Evolutionary conservation across 768 basidiomycete species (phyloP).

Genomic region (Phlebiopsis flavidoalba): DNA sequence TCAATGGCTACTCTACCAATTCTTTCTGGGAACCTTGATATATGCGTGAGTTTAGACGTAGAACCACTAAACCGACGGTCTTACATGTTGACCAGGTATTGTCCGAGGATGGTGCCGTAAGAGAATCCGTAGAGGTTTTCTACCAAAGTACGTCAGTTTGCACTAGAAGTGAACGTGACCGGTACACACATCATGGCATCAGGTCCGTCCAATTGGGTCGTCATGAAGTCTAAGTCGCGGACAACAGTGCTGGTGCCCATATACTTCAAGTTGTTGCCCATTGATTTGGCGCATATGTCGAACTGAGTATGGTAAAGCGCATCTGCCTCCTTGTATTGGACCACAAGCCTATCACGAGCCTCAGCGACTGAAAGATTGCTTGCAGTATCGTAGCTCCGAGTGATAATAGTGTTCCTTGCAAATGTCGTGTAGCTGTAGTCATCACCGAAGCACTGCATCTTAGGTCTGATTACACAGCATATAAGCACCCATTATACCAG

Average conservation of each 20-base stretch:
- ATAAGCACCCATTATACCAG: neutral
- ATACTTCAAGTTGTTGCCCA: slow-evolving; percentile 25
- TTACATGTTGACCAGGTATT: slow-evolving; percentile 30
- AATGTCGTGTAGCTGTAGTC: slow-evolving; percentile 20
- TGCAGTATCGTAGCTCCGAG: slow-evolving; percentile 20
- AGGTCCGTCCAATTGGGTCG: slow-evolving; percentile 22
- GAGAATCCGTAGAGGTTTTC: slow-evolving; percentile 28
- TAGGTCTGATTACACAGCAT: slow-evolving; percentile 14
- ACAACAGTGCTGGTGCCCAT: slow-evolving; percentile 29
- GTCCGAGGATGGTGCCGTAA: slow-evolving; percentile 27
- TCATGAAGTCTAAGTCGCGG: slow-evolving; percentile 27
- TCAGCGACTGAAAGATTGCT: slow-evolving; percentile 18
- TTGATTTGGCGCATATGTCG: slow-evolving; percentile 21
- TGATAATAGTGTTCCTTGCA: slow-evolving; percentile 21
- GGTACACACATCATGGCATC: slow-evolving; percentile 18
- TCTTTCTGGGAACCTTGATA: slow-evolving; percentile 24
- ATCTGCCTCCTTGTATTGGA: slow-evolving; percentile 18
- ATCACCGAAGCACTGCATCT: slow-evolving; percentile 21
- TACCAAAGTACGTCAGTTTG: neutral
- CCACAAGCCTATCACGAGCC: slow-evolving; percentile 17
- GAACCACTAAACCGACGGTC: neutral
- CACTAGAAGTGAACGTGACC: neutral
- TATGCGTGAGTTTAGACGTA: neutral
- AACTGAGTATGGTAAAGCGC: slow-evolving; percentile 21
- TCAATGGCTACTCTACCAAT: slow-evolving; percentile 26